Evolutionary conservation across 345 rosid species (phyloP), one percentile per base, ranked within the genome.

Genomic region (Dovyalis caffra): DNA sequence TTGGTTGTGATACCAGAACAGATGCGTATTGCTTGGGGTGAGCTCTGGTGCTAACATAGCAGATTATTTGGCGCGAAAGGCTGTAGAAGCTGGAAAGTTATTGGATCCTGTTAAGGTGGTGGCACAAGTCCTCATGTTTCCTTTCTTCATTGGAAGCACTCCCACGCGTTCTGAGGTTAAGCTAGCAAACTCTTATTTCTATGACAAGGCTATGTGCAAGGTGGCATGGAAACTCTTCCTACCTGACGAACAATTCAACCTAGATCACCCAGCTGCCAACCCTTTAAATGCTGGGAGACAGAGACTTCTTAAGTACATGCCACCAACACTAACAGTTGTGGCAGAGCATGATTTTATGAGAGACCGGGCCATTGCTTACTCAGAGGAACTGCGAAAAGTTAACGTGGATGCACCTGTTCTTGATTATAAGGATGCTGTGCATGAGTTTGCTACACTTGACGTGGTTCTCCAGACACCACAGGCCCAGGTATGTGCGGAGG

Each of bases 261-360:
- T 86, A 10, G 97, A 92, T 79, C 97, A 95, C 71, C 89, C 90
- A 34, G 95, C 94, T 69, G 93, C 97, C 51, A 95, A 92, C 75
- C 97, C 99, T 18, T 88, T 92, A 23, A 81, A 87, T 47, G 91
- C 91, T 15, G 88, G 80, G 57, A 82, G 94, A 53, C 89, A 90
- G 3, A 97, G 95, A 38, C 97, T 92, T 5, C 79, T 95, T 64
- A 95, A 92, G 85, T 77, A 88, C 73, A 92, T 91, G 95, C 99
- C 97, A 8, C 99, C 99, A 5, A 95, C 99, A 37, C 87, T 95
- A 62, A 95, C 97, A 21, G 86, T 95, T 51, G 93, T 95, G 8
- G 99, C 97, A 31, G 97, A 94, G 79, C 97, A 88, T 31, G 99
- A 92, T 83, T 95, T 97, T 95, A 95, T 92, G 99, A 90, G 92